Evolutionary conservation across 2,329 filamentous ascomycete species (phyloP), one percentile per base, ranked within the genome.

Genomic region (Bipolaris oryzae): DNA sequence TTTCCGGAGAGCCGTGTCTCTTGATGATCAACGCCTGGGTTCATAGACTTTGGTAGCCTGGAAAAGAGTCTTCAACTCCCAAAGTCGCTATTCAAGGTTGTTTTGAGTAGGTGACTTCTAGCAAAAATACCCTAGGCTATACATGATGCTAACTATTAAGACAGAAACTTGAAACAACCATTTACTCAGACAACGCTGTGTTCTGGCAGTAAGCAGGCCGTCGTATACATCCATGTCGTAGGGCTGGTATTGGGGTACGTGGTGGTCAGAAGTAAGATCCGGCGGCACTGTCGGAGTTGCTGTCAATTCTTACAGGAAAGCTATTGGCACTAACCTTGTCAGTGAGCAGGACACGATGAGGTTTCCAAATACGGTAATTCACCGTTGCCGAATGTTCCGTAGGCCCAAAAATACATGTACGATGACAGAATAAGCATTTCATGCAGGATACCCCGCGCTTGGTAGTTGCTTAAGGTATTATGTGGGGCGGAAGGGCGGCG

Each of bases 301-400:
- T 25, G 41, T 41, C 35, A 16, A n/a, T 38, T 16, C 13, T 28
- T 28, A 44, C 42, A 33, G 16, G 5, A 28, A 31, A 20, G 52
- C 47, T 58, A 55, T 58, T 50, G 54, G 50, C 46, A 52, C 42
- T 16, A 39, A 46, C 55, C 23, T 44, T 39, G 28, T 44, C 25
- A n/a, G 20, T 28, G 46, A 16, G 20, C 31, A 42, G 23, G 5
- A 44, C 9, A 21, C 25, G 25, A 33, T 18, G 10, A 33, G 15
- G 41, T 21, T 47, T 33, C 41, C 31, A 11, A 53, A 55, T 37
- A 55, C 50, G 55, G 48, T 33, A 55, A 35, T 23, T 47, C 31
- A 41, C n/a, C 49, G 49, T 61, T 61, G 50, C 55, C 58, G 48
- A 55, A 41, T 41, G n/a, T 61, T 61, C 55, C 55, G 45, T 23